Base-by-base conservation (phyloP, 2,329 filamentous ascomycete species). In the Davidsoniella virescens region DNA sequence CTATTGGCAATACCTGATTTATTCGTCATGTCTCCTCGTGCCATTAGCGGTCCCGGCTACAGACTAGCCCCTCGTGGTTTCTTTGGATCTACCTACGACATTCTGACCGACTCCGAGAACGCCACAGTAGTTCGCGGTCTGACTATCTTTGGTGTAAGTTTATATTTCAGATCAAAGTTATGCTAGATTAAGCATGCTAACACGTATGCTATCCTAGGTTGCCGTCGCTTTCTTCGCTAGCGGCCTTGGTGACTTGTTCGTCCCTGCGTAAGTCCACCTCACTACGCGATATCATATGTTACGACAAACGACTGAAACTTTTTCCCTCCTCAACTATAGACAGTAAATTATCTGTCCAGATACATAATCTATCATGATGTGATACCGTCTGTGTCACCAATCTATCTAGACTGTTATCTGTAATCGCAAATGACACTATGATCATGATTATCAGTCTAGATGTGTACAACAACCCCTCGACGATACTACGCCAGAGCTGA, bases 221-320 rank as follows among this genome's bases (percentile, higher is more conserved):
- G 78, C 78, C 41, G 72, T 84, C 49, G 72, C 78, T 37, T 78
- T 84, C 63, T 70, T 84, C 57, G 71, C 77, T 52, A 83, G 78
- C 67, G 52, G 52, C 2, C 40, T 53, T n/a, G 52, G 75, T 64
- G 80, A 84, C 61, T 67, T 76, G 59, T 71, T 84, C 52, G 70
- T 84, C 56, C 80, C 80, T 63, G 75, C 77, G 74, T 78, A 65
- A 65, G 71, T 62, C 6, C 10, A 20, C 25, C 41, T 12, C 9
- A 8, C 10, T 33, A 33, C 29, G 29, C 9, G 9, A 33, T 33
- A 33, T 33, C 12, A 33, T 6, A 4, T 33, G 29, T 4, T 9
- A 33, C 29, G 29, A 33, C 29, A 33, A 33, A 33, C 8, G 29
- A 33, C 29, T 33, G 6, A 33, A 10, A 12, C 29, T 33, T 33